Conservation (phyloP, 1,284 basidiomycete genomes). For the Tetrapyrgos nigripes region DNA sequence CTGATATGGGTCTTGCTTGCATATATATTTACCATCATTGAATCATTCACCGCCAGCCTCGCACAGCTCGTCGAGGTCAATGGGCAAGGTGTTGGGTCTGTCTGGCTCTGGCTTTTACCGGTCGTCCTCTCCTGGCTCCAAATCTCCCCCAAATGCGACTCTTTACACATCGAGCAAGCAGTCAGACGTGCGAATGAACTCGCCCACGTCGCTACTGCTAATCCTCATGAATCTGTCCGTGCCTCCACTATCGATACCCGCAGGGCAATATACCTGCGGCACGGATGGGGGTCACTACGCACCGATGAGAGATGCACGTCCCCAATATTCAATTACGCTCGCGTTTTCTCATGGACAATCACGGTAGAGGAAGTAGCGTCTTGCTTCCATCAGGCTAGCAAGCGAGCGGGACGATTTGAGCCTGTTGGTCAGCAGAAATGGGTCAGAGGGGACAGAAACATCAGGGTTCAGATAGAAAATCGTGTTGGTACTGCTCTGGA, state of each 20-base stretch:
- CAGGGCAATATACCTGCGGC: slow-evolving; percentile 24
- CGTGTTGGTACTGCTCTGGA: slow-evolving; percentile 18
- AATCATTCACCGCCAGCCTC: slow-evolving; percentile 32
- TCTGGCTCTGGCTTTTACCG: slow-evolving; percentile 42
- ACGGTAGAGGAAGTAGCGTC: slow-evolving; percentile 24
- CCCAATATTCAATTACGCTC: slow-evolving; percentile 32
- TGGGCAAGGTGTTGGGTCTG: slow-evolving; percentile 36
- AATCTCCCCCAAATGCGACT: slow-evolving; percentile 47
- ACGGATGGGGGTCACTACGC: slow-evolving; percentile 5
- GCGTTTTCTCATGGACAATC: slow-evolving; percentile 26
- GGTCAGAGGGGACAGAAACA: slow-evolving; percentile 4
- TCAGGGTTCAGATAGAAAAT: slow-evolving; percentile 16
- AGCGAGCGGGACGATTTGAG: slow-evolving; percentile 9
- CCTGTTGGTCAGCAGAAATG: slow-evolving; percentile 17
- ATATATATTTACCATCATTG: slow-evolving; percentile 36
- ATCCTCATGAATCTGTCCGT: slow-evolving; percentile 5
- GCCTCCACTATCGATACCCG: slow-evolving; percentile 11
- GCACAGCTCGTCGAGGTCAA: slow-evolving; percentile 21
- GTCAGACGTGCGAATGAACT: slow-evolving; percentile 37
- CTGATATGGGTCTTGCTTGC: slow-evolving; percentile 43
- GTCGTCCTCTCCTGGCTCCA: slow-evolving; percentile 42
- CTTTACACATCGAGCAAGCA: slow-evolving; percentile 35
- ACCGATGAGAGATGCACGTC: slow-evolving; percentile 24
- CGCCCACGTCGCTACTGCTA: slow-evolving; percentile 31
- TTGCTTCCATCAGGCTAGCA: slow-evolving; percentile 22